Percentiles rank a stretch among this genome's conserved stretches.
These are phyloP conservation scores for Neophaeococcomyces aloes DNA, from an alignment of 2,329 filamentous ascomycete species.

Conservation along the genomic window DNA sequence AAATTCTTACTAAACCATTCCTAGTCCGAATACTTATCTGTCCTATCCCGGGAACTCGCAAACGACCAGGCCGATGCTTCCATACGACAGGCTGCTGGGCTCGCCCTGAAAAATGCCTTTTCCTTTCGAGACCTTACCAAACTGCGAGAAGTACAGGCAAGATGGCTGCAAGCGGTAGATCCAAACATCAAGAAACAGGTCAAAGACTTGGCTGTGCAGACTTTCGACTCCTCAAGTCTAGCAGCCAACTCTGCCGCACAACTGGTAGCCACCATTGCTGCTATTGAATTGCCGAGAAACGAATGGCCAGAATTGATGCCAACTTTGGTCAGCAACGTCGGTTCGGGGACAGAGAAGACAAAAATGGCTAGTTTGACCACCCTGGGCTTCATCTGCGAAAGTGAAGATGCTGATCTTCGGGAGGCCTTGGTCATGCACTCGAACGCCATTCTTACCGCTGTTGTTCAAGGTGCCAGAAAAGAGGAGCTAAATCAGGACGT, in stretches of 20 bases:
- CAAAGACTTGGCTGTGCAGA: conserved; percentile 83
- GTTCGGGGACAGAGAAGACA: conserved; percentile 70
- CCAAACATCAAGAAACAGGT: conserved; percentile 73
- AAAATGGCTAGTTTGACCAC: conserved; percentile 91
- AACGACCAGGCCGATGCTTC: conserved; percentile 74
- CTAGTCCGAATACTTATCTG: conserved; percentile 83
- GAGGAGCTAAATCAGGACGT: conserved; percentile 90
- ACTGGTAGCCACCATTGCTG: conserved; percentile 87
- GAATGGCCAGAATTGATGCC: conserved; percentile 92
- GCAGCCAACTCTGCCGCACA: conserved; percentile 85
- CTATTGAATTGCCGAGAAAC: conserved; percentile 83
- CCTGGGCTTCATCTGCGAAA: conserved; percentile 98
- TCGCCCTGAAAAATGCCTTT: conserved; percentile 97
- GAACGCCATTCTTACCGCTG: conserved; percentile 93
- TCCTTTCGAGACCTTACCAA: conserved; percentile 80
- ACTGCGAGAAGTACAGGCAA: conserved; percentile 79
- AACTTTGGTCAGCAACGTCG: conserved; percentile 82
- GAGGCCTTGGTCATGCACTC: conserved; percentile 74
- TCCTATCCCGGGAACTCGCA: conserved; percentile 85
- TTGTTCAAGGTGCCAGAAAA: conserved; percentile 93
- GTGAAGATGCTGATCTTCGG: conserved; percentile 76
- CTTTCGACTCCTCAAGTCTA: conserved; percentile 69
- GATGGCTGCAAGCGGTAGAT: conserved; percentile 82
- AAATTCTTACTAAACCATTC: neutral
- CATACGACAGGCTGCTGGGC: conserved; percentile 87